Base-by-base conservation (phyloP, 208 protist species). In the Naegleria fowleri region DNA sequence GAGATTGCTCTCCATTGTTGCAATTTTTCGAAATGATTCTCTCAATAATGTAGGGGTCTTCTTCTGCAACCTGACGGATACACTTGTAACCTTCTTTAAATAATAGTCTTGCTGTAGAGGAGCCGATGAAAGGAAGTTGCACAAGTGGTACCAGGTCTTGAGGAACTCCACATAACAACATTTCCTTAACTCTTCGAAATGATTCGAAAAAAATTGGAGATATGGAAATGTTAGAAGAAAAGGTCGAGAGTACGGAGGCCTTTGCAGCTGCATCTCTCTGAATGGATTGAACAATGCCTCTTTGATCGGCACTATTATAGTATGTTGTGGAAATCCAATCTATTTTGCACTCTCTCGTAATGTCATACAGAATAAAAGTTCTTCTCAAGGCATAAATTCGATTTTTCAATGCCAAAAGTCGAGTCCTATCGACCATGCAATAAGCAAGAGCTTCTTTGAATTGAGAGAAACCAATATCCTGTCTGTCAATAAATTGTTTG, bases 71-170 rank as follows among this genome's bases (percentile, higher is more conserved):
- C 38, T 86, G n/a, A 3, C 39, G 36, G 13, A 94, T 90, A 4
- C 90, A 93, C 0, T 87, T 88, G 83, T 91, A 94, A n/a, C 94
- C 94, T 19, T 36, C 87, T 11, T 94, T 90, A 59, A 92, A 95
- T 19, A 95, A 91, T 39, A 86, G 90, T 39, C 94, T 90, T 22
- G 94, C 94, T 25, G 76, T 36, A 48, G 90, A 94, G 29, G 94
- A 40, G 40, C 86, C 90, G 29, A 95, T 41, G 25, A 75, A 83
- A 0, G 93, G 93, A 52, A 98, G 96, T 92, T 97, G 95, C 93
- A 97, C 96, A 39, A 98, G 92, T 79, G 96, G 96, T 90, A 98
- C 92, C 0, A 79, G 29, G 9, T 79, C 67, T 13, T 36, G 16
- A 36, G 6, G 19, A 0, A 79, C 67, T 79, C 67, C 67, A 79